Conservation (phyloP, 179 eudicot species). For the Gypsophila paniculata region DNA sequence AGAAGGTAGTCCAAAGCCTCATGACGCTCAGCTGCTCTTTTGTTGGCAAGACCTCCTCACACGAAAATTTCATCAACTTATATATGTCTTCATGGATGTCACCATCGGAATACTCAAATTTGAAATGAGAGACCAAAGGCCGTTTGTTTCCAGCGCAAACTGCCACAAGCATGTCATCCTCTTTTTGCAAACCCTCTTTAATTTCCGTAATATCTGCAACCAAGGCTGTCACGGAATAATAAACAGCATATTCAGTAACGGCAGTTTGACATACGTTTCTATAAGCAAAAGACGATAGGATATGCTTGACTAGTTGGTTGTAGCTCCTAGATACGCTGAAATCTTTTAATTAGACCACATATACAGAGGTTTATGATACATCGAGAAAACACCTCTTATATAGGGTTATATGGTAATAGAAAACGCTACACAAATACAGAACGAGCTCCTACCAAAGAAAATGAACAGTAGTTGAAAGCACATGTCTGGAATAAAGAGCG, state of each 20-base stretch:
- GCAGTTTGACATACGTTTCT: not conserved
- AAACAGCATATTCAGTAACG: not conserved
- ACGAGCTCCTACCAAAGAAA: too few relatives aligned
- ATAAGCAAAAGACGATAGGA: too few relatives aligned
- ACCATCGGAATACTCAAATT: constrained; percentile 53
- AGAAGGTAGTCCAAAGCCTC: constrained; percentile 75
- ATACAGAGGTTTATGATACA: too few relatives aligned
- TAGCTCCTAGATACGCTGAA: not conserved
- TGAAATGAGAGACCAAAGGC: constrained; percentile 55
- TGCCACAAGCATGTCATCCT: constrained; percentile 65
- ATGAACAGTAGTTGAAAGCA: too few relatives aligned
- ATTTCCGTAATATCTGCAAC: constrained; percentile 76
- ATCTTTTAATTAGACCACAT: too few relatives aligned
- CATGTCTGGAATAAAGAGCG: not conserved
- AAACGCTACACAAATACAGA: too few relatives aligned
- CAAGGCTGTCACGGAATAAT: constrained; percentile 47
- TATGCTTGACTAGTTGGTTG: not conserved
- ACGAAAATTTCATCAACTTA: constrained; percentile 71
- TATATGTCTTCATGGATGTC: constrained; percentile 74
- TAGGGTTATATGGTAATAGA: too few relatives aligned
- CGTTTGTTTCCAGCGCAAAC: constrained; percentile 75
- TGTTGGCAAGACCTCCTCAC: constrained; percentile 78
- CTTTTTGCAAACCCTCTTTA: constrained; percentile 66
- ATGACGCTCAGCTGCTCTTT: constrained; percentile 78
- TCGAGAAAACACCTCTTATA: too few relatives aligned